A percentile compares a stretch with the other conserved stretches of the same genome.
Conservation (phyloP, 169 alveolate genomes). For the Plasmodium vivax region DNA sequence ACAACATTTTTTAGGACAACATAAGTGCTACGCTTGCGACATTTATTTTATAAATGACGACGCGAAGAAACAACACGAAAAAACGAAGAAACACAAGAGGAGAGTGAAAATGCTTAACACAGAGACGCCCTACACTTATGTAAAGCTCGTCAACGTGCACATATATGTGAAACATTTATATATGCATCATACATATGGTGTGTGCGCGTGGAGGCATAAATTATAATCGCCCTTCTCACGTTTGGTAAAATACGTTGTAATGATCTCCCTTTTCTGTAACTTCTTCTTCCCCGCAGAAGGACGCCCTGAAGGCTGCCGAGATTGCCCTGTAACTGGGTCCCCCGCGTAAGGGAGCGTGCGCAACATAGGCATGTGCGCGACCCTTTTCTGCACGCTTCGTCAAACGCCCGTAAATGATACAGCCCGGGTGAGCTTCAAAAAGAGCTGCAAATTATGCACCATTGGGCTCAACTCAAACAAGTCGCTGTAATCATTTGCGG, state of each 20-base stretch:
- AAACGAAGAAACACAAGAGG: constrained; percentile 81
- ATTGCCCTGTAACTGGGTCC: constrained; percentile 17
- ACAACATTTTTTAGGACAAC: constrained; percentile 61
- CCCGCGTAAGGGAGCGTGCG: neutral
- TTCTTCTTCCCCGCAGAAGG: constrained; percentile 40
- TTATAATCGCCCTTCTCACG: neutral
- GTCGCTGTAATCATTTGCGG: constrained; percentile 22
- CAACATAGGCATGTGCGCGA: neutral
- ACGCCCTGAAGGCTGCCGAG: constrained; percentile 71
- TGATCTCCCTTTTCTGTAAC: neutral
- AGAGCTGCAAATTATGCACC: constrained; percentile 14
- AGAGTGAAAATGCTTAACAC: constrained; percentile 76
- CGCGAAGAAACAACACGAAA: constrained; percentile 78
- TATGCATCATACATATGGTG: neutral
- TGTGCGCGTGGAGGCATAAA: neutral
- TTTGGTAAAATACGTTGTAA: neutral
- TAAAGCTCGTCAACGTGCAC: neutral
- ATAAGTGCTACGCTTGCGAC: constrained; percentile 84
- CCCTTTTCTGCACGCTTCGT: neutral
- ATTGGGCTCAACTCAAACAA: constrained; percentile 33
- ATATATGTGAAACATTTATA: neutral
- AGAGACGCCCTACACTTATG: constrained; percentile 62
- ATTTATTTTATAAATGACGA: constrained; percentile 79
- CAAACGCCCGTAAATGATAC: constrained; percentile 28
- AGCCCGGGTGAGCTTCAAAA: constrained; percentile 39